Conservation (phyloP, 768 basidiomycete genomes). For the Pleurotus sapidus region DNA sequence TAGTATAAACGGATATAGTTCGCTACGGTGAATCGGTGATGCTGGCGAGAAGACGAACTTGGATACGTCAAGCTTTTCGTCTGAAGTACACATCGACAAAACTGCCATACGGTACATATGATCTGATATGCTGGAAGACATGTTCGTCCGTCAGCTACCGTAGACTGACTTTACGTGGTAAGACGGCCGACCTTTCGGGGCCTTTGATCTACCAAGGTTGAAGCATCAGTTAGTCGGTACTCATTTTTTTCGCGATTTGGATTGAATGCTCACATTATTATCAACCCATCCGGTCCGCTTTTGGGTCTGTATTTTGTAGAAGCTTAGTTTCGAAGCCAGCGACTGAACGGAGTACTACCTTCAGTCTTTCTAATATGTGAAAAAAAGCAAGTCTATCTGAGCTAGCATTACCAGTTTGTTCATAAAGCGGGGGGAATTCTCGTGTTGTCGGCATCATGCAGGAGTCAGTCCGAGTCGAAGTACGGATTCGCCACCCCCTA, state of each 20-base stretch:
- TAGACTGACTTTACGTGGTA: too few relatives aligned
- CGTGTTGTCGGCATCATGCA: slow-evolving; percentile 26
- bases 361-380: slow-evolving; percentile 84
- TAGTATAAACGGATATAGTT: not conserved
- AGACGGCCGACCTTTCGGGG: slow-evolving; percentile 65
- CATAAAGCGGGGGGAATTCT: slow-evolving; percentile 59
- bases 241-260: not conserved
- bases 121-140: slow-evolving; percentile 71
- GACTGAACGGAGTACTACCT: slow-evolving; percentile 46
- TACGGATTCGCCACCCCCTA: too few relatives aligned
- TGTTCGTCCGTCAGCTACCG: not conserved
- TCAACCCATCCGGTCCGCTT: slow-evolving; percentile 96
- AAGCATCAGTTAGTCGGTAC: not conserved
- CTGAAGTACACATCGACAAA: slow-evolving; percentile 86
- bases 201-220: slow-evolving; percentile 59
- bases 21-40: too few relatives aligned
- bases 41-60: slow-evolving; percentile 44
- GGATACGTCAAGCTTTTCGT: slow-evolving; percentile 64
- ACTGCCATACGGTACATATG: slow-evolving; percentile 98
- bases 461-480: slow-evolving; percentile 7
- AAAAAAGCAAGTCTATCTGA: slow-evolving; percentile 84
- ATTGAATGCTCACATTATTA: slow-evolving; percentile 53
- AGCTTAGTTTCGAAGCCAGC: not conserved
- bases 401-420: slow-evolving; percentile 45
- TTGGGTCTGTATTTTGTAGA: slow-evolving; percentile 60